Conservation (phyloP, 2,329 filamentous ascomycete species). For the Exophiala bonariae region DNA sequence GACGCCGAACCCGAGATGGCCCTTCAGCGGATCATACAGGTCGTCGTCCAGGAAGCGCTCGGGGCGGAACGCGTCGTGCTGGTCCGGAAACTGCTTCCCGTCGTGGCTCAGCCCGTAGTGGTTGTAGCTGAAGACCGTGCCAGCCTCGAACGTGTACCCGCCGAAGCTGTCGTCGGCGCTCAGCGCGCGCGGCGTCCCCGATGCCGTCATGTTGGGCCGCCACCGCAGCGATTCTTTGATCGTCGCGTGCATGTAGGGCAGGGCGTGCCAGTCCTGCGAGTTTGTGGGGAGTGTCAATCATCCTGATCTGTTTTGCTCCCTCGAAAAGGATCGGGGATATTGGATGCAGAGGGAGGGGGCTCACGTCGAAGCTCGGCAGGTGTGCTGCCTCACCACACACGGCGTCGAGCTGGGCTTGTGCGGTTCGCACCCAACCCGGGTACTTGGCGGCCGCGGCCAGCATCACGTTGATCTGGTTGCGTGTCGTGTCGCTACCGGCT, state of each 20-base stretch:
- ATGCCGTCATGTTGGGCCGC: too few relatives aligned
- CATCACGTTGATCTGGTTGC: conserved; percentile 9
- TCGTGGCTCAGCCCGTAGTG: conserved; percentile 46
- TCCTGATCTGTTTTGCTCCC: too few relatives aligned
- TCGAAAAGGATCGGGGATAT: too few relatives aligned
- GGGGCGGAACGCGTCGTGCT: conserved; percentile 19
- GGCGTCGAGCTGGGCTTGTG: conserved; percentile 9
- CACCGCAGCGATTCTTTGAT: conserved; percentile 13
- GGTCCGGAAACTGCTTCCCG: conserved; percentile 24
- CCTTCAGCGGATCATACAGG: conserved; percentile 26
- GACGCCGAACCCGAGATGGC: conserved; percentile 26
- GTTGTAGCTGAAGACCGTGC: conserved; percentile 39
- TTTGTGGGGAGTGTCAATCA: neutral
- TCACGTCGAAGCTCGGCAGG: conserved; percentile 8
- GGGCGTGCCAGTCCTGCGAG: conserved; percentile 24
- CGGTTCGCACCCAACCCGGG: conserved; percentile 11
- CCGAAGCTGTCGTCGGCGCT: conserved; percentile 32
- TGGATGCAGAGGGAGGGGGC: neutral
- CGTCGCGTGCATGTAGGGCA: conserved; percentile 35
- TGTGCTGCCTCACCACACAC: conserved; percentile 11
- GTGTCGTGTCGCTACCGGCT: conserved; percentile 15
- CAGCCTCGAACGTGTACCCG: conserved; percentile 39
- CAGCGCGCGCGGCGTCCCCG: conserved; percentile 3
- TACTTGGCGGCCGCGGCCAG: conserved; percentile 12
- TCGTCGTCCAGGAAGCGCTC: conserved; percentile 22